A percentile compares a stretch with the other conserved stretches of the same genome.
Evolutionary conservation across 805 yeast species (phyloP).

Genomic region (Schizosaccharomyces cryophilus): DNA sequence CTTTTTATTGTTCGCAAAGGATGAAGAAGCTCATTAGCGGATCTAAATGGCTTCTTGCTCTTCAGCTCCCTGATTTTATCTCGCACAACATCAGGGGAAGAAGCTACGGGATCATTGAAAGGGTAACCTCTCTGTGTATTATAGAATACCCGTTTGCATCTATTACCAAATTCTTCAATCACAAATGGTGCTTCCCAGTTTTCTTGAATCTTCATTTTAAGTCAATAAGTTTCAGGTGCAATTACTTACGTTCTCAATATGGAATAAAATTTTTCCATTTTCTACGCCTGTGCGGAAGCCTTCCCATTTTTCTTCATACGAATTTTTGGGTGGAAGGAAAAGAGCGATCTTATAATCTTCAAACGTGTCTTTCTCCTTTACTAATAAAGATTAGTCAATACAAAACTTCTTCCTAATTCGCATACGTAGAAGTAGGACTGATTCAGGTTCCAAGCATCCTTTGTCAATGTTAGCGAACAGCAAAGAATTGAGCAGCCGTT

Average conservation of each 20-base stretch:
- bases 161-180: not conserved
- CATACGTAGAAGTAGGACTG: not conserved
- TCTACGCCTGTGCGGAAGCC: slow-evolving; percentile 73
- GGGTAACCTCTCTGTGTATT: not conserved
- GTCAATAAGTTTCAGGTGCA: too few relatives aligned
- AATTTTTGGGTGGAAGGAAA: slow-evolving; percentile 67
- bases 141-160: not conserved
- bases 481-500: not conserved
- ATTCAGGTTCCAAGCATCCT: not conserved
- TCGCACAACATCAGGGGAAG: not conserved
- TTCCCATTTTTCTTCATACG: slow-evolving; percentile 72
- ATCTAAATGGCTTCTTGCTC: slow-evolving; percentile 2
- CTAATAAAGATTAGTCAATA: slow-evolving; percentile 6
- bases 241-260: slow-evolving; percentile 48
- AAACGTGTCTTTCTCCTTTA: too few relatives aligned
- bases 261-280: slow-evolving; percentile 62
- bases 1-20: slow-evolving; percentile 48
- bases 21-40: slow-evolving; percentile 19
- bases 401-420: not conserved
- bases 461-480: not conserved
- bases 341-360: slow-evolving; percentile 30
- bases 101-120: not conserved
- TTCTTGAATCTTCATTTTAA: not conserved
- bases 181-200: not conserved
- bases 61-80: not conserved